Percentiles rank a stretch among this genome's conserved stretches.
These are phyloP conservation scores for Erysimum pusillum DNA, from an alignment of 441 rosid genomes.

Conservation along the genomic window DNA sequence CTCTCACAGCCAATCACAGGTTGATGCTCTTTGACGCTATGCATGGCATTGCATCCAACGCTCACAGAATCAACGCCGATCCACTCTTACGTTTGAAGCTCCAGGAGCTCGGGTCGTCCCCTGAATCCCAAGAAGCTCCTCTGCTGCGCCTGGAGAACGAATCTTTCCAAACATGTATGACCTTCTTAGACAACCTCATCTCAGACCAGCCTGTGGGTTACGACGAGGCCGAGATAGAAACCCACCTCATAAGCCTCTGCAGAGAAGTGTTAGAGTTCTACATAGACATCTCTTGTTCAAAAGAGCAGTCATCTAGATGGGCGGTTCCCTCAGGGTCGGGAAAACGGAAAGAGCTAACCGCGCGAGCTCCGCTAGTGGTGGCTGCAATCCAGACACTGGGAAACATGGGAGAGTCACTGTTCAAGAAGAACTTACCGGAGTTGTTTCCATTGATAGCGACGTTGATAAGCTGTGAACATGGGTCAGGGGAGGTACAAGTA, in stretches of 20 bases:
- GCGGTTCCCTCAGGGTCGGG: constrained; percentile 88
- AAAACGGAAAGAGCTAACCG: constrained; percentile 87
- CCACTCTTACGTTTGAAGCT: constrained; percentile 72
- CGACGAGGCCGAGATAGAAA: constrained; percentile 72
- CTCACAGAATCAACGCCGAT: constrained; percentile 81
- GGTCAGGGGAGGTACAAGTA: constrained; percentile 88
- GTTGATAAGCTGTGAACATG: constrained; percentile 95
- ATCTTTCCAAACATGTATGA: constrained; percentile 90
- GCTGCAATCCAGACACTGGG: constrained; percentile 87
- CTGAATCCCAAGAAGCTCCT: constrained; percentile 98
- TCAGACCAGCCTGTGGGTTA: constrained; percentile 72
- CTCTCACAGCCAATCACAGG: constrained; percentile 73
- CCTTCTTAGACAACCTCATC: constrained; percentile 85
- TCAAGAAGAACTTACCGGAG: constrained; percentile 71
- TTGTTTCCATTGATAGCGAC: constrained; percentile 86
- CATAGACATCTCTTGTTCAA: constrained; percentile 62
- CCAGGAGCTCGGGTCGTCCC: constrained; percentile 83
- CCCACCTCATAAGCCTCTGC: constrained; percentile 78
- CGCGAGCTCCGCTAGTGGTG: constrained; percentile 93
- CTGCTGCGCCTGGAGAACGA: constrained; percentile 92
- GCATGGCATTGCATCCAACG: constrained; percentile 85
- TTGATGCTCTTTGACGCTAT: constrained; percentile 82
- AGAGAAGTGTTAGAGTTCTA: constrained; percentile 80
- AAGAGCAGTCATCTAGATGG: constrained; percentile 57
- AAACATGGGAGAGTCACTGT: constrained; percentile 75